Conservation (phyloP, 2,329 filamentous ascomycete genomes). For the Atkinsonella hypoxylon region DNA sequence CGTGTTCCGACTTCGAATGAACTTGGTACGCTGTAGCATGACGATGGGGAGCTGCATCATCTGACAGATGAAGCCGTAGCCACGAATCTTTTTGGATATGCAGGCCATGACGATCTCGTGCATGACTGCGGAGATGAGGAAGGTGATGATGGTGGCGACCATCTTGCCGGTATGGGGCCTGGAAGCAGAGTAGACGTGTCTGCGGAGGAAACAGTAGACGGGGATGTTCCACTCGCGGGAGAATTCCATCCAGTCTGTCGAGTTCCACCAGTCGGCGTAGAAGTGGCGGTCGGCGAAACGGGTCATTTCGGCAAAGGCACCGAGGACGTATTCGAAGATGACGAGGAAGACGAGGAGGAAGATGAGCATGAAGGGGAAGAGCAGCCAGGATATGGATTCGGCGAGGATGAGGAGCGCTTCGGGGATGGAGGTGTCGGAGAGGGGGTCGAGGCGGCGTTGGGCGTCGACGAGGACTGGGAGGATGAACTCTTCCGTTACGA, state of each 20-base stretch:
- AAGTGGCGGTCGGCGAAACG: conserved; percentile 89
- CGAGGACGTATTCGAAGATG: conserved; percentile 94
- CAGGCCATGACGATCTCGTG: conserved; percentile 97
- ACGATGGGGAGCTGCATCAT: conserved; percentile 96
- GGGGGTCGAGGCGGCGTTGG: conserved; percentile 34
- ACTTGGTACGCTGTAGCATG: conserved; percentile 72
- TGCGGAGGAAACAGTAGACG: conserved; percentile 86
- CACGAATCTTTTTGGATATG: conserved; percentile 91
- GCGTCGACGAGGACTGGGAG: conserved; percentile 76
- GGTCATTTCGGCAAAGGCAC: conserved; percentile 89
- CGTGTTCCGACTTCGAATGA: conserved; percentile 61
- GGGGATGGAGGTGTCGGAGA: conserved; percentile 26
- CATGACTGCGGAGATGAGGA: conserved; percentile 76
- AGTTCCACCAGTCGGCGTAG: conserved; percentile 70
- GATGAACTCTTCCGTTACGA: conserved; percentile 91
- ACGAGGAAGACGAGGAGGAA: conserved; percentile 94
- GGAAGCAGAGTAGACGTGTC: conserved; percentile 85
- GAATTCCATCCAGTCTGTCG: conserved; percentile 89
- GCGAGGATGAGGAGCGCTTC: conserved; percentile 72
- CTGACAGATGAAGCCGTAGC: conserved; percentile 88
- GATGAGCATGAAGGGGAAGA: conserved; percentile 96
- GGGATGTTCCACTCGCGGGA: conserved; percentile 96
- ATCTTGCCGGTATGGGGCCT: conserved; percentile 63
- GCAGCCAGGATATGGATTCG: conserved; percentile 79
- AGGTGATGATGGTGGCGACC: conserved; percentile 78